A percentile compares a stretch with the other conserved stretches of the same genome.
phyloP scores from a whole-genome alignment of 164 flowering plant species.

The Buxus sempervirens region DNA sequence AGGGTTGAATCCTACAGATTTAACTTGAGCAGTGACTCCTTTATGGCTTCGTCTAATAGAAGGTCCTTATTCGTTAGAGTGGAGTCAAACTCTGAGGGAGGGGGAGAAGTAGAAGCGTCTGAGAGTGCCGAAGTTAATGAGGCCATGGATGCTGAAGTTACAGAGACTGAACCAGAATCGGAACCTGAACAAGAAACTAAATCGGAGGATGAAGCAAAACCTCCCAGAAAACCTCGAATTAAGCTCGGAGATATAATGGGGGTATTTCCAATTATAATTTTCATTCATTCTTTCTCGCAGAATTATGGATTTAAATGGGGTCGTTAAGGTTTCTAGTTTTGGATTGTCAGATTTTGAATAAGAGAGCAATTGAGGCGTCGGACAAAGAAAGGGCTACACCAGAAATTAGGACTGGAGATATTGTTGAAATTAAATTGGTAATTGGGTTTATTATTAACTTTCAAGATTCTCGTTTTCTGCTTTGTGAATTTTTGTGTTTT shows the following conservation, averaged over 20 bases:
- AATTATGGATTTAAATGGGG: neutral
- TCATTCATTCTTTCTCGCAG: neutral
- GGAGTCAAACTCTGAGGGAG: constrained; percentile 33
- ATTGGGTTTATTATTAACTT: neutral
- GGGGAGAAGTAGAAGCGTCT: constrained; percentile 21
- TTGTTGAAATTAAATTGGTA: constrained; percentile 87
- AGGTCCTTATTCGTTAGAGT: constrained; percentile 43
- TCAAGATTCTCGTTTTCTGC: neutral
- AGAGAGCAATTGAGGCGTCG: constrained; percentile 76
- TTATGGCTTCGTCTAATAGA: neutral
- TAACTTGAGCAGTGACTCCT: constrained; percentile 6
- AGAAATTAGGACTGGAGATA: constrained; percentile 78
- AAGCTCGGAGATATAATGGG: constrained; percentile 93
- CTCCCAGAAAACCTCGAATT: constrained; percentile 48
- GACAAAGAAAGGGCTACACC: constrained; percentile 60
- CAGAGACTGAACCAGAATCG: constrained; percentile 20
- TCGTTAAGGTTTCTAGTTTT: neutral
- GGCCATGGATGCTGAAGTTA: constrained; percentile 19
- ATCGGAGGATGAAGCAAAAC: constrained; percentile 18
- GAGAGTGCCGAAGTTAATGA: constrained; percentile 20
- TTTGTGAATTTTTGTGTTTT: constrained; percentile 12
- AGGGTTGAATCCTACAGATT: constrained; percentile 20
- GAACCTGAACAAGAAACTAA: constrained; percentile 19
- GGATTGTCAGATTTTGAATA: constrained; percentile 65
- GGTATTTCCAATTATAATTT: constrained; percentile 34